These are phyloP conservation scores for Artemisia argyi DNA, from an alignment of 129 eudicot species.

Conservation along the genomic window DNA sequence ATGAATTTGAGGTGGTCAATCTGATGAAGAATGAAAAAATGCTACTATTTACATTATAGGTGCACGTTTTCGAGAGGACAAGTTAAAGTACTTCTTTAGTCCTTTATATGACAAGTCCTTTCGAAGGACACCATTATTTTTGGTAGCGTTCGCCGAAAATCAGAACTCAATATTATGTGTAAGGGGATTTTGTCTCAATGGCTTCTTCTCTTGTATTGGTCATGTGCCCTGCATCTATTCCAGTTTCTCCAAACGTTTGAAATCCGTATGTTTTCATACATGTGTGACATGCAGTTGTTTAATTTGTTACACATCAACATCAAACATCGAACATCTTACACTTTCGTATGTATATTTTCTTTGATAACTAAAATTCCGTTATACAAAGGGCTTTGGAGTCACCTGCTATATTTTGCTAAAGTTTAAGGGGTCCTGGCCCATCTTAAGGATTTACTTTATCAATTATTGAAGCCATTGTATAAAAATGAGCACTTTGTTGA, in stretches of 20 bases:
- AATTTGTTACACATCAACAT: not conserved
- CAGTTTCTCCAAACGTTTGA: not conserved
- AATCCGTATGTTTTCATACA: not conserved
- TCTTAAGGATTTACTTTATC: no score
- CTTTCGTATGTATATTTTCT: not conserved
- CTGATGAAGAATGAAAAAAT: not conserved
- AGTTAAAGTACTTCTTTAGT: conserved; percentile 2
- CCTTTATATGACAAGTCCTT: not conserved
- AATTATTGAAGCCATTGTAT: not conserved
- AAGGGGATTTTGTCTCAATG: not conserved
- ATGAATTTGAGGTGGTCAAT: not conserved
- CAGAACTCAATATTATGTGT: not conserved
- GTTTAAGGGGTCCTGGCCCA: no score
- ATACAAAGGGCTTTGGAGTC: not conserved
- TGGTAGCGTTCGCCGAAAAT: not conserved
- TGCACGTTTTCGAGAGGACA: not conserved
- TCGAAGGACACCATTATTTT: not conserved
- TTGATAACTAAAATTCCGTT: not conserved
- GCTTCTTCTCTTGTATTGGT: not conserved
- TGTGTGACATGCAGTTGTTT: not conserved
- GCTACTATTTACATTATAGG: not conserved
- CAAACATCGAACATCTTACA: not conserved
- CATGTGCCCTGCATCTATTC: conserved; percentile 6
- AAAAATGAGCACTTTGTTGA: conserved; percentile 10
- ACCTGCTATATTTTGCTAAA: not conserved